Conservation (phyloP, 768 basidiomycete genomes). For the Suillus placidus region DNA sequence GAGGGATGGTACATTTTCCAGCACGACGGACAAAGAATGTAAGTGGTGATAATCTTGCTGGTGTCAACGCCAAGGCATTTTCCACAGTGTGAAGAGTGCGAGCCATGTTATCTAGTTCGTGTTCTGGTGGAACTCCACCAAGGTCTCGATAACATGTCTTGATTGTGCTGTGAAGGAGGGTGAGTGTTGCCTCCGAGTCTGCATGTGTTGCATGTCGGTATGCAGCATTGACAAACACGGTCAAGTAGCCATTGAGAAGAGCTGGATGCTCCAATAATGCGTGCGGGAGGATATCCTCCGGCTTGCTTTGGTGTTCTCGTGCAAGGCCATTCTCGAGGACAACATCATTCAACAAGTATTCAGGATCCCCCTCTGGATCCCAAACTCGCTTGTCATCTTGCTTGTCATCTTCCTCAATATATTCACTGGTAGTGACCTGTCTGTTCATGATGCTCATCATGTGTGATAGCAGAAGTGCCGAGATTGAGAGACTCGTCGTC, state of each 20-base stretch:
- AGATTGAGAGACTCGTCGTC: background rate
- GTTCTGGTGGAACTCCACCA: background rate
- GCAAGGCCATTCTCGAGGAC: background rate
- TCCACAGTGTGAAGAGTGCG: background rate
- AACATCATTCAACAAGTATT: background rate
- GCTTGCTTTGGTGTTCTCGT: background rate
- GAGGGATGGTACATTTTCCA: conserved; percentile 8
- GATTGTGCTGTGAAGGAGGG: background rate
- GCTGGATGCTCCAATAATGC: background rate
- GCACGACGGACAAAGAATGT: conserved; percentile 5
- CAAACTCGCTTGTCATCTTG: no score
- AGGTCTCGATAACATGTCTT: background rate
- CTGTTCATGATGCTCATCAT: background rate
- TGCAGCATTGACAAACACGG: background rate
- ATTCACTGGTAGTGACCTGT: background rate
- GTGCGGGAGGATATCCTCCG: background rate
- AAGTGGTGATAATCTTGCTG: background rate
- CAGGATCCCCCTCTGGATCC: background rate
- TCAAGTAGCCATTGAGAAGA: conserved; percentile 1
- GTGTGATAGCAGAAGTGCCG: background rate
- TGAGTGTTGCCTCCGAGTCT: background rate
- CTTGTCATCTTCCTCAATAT: background rate
- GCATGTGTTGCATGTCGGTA: conserved; percentile 1
- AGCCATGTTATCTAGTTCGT: background rate
- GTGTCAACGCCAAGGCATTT: background rate